Conservation (phyloP, 2,329 filamentous ascomycete genomes). For the Penicillium sclerotiorum region DNA sequence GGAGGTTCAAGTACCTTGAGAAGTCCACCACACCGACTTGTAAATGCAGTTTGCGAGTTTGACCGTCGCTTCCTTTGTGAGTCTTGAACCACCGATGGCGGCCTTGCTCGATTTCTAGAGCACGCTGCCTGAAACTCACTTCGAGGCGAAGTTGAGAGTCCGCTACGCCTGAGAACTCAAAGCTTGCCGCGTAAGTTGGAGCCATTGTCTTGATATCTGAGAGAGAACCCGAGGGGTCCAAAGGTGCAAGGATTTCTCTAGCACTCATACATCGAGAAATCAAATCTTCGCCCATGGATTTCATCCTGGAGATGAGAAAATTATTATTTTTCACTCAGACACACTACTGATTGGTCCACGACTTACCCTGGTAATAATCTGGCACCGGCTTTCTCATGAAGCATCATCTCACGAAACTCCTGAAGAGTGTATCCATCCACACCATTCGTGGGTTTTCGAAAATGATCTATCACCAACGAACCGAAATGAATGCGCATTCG, state of each 20-base stretch:
- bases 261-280: constrained; percentile 33
- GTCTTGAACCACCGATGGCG: constrained; percentile 40
- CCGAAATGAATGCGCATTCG: constrained; percentile 47
- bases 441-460: constrained; percentile 30
- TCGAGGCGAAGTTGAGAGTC: constrained; percentile 33
- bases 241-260: constrained; percentile 31
- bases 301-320: constrained; percentile 25
- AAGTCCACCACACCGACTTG: constrained; percentile 43
- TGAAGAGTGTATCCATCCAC: constrained; percentile 34
- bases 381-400: constrained; percentile 38
- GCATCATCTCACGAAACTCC: constrained; percentile 46
- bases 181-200: constrained; percentile 42
- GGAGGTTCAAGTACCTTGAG: constrained; percentile 31
- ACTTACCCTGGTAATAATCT: constrained; percentile 42
- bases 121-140: neutral
- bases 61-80: constrained; percentile 24
- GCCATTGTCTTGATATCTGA: constrained; percentile 27
- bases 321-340: neutral
- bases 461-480: constrained; percentile 42
- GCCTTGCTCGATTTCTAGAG: constrained; percentile 11
- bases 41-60: constrained; percentile 23
- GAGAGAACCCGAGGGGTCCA: constrained; percentile 18
- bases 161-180: constrained; percentile 40
- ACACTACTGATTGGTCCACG: neutral
- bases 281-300: constrained; percentile 27